These are phyloP conservation scores for Amylostereum chailletii DNA, from an alignment of 1,284 basidiomycete genomes.

Conservation along the genomic window DNA sequence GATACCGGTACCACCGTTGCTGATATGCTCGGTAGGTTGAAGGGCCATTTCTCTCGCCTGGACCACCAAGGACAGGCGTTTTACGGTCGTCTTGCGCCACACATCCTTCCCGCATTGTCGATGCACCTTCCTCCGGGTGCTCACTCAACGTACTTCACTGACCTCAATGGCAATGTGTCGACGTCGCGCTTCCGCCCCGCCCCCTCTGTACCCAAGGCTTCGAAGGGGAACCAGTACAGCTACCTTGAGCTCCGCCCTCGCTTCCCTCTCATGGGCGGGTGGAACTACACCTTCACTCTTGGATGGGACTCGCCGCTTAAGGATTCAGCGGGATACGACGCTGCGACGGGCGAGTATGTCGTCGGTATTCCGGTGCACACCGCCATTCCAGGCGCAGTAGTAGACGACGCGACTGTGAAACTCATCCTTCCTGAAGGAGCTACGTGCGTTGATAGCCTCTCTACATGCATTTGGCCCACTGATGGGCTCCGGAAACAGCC, in stretches of 20 bases:
- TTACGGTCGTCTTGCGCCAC: conserved; percentile 57
- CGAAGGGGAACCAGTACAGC: conserved; percentile 45
- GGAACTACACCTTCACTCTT: conserved; percentile 94
- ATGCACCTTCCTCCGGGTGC: conserved; percentile 79
- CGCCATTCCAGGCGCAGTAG: conserved; percentile 69
- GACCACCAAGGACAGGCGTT: conserved; percentile 72
- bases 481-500: conserved; percentile 33
- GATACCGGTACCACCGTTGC: not conserved
- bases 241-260: conserved; percentile 80
- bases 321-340: conserved; percentile 64
- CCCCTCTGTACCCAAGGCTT: conserved; percentile 50
- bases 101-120: conserved; percentile 62
- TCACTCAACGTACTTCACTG: conserved; percentile 80
- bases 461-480: not conserved
- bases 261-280: conserved; percentile 92
- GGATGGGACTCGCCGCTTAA: conserved; percentile 85
- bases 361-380: conserved; percentile 86
- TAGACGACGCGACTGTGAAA: conserved; percentile 73
- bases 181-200: conserved; percentile 78
- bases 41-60: conserved; percentile 93
- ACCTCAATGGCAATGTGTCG: conserved; percentile 93
- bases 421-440: conserved; percentile 93
- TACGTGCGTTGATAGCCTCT: conserved; percentile 46
- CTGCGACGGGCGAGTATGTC: conserved; percentile 52
- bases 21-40: conserved; percentile 48